A percentile compares a stretch with the other conserved stretches of the same genome.
phyloP scores from a whole-genome alignment of 805 yeast species.

The Soucietia sequanensis region DNA sequence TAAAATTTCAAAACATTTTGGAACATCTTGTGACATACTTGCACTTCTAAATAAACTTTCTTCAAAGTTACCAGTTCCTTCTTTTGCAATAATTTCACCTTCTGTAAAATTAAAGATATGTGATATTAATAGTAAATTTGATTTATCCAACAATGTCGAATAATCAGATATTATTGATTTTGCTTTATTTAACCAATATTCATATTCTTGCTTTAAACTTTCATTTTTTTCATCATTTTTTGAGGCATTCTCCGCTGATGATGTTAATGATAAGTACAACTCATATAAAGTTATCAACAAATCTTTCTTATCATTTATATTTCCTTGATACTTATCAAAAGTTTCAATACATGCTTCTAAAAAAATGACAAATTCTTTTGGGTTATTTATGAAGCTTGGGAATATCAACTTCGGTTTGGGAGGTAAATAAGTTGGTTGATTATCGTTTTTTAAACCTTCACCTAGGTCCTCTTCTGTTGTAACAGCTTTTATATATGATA shows the following conservation, averaged over 20 bases:
- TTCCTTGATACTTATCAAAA: slow-evolving; percentile 74
- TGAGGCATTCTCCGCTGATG: slow-evolving; percentile 25
- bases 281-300: slow-evolving; percentile 79
- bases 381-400: slow-evolving; percentile 81
- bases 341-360: slow-evolving; percentile 86
- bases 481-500: slow-evolving; percentile 24
- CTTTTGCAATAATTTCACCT: slow-evolving; percentile 44
- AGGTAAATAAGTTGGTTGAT: slow-evolving; percentile 76
- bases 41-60: slow-evolving; percentile 67
- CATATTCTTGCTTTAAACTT: slow-evolving; percentile 27
- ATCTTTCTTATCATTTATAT: slow-evolving; percentile 65
- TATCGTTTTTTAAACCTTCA: slow-evolving; percentile 7
- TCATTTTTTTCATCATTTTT: slow-evolving; percentile 24
- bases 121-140: slow-evolving; percentile 54
- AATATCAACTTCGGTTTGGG: slow-evolving; percentile 88
- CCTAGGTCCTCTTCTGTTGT: slow-evolving; percentile 12
- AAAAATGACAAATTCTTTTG: slow-evolving; percentile 86
- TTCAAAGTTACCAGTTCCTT: slow-evolving; percentile 45
- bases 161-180: slow-evolving; percentile 45
- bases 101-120: slow-evolving; percentile 55
- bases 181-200: slow-evolving; percentile 69
- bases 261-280: slow-evolving; percentile 59
- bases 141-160: slow-evolving; percentile 51
- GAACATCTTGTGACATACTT: slow-evolving; percentile 56
- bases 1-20: slow-evolving; percentile 55